Evolutionary conservation across 345 rosid genomes (phyloP).

Genomic region (Salix brachista): DNA sequence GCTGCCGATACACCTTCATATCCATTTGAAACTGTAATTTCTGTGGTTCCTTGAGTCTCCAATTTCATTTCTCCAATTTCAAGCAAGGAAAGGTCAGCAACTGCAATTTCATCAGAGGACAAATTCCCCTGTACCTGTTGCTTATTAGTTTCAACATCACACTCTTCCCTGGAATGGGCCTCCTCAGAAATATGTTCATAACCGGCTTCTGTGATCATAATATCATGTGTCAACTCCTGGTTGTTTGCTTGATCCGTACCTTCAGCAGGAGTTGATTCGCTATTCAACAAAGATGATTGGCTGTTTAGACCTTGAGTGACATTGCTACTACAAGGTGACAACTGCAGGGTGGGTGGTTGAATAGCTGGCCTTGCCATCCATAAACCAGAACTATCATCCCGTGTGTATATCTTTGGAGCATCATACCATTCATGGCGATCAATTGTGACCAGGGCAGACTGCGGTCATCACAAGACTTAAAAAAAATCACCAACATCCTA

Average conservation of each 20-base stretch:
- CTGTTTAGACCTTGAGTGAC: slow-evolving; percentile 22
- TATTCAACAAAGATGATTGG: slow-evolving; percentile 25
- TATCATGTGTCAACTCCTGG: slow-evolving; percentile 44
- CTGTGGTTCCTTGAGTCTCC: slow-evolving; percentile 42
- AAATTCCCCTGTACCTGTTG: slow-evolving; percentile 52
- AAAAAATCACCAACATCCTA: neutral
- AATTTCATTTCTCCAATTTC: slow-evolving; percentile 46
- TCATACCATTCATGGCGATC: slow-evolving; percentile 98
- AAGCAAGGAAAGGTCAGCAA: slow-evolving; percentile 37
- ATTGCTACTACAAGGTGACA: slow-evolving; percentile 35
- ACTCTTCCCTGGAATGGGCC: slow-evolving; percentile 40
- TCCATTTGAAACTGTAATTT: slow-evolving; percentile 42
- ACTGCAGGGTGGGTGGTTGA: slow-evolving; percentile 23
- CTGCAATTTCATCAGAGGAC: slow-evolving; percentile 38
- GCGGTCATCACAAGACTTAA: slow-evolving; percentile 28
- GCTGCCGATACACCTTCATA: slow-evolving; percentile 42
- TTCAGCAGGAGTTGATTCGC: slow-evolving; percentile 41
- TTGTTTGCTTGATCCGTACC: slow-evolving; percentile 41
- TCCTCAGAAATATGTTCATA: slow-evolving; percentile 45
- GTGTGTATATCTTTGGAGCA: slow-evolving; percentile 80
- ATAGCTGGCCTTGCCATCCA: slow-evolving; percentile 75
- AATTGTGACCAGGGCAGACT: slow-evolving; percentile 81
- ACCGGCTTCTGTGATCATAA: slow-evolving; percentile 6
- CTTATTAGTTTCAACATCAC: slow-evolving; percentile 55
- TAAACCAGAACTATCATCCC: slow-evolving; percentile 81